Base-by-base conservation (phyloP, 192 early-diverging fungal genomes). In the Diversispora eburnea region DNA sequence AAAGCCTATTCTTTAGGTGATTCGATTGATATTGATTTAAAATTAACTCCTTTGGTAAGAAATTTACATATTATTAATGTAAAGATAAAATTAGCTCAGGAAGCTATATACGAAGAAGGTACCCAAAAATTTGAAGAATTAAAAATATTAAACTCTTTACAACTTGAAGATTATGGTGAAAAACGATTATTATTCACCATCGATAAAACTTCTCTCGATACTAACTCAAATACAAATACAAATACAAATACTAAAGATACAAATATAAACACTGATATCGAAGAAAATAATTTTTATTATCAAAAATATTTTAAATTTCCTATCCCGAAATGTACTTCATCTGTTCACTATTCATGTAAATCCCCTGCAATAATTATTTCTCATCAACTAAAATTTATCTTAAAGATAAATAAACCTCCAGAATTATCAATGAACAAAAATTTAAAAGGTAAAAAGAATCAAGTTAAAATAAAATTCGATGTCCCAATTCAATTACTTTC, bases 1-100 rank as follows among this genome's bases (percentile, higher is more conserved):
- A 66, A 33, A 66, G 67, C 67, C n/a, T 69, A 55, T 20, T 13
- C 51, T 4, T 22, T 69, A 0, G 67, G 67, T 55, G 39, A 55
- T 9, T 20, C 51, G 13, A 55, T 69, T 10, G 10, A n/a, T 6
- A 54, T 69, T 22, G 49, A 69, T 13, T 19, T 69, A 9, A 69
- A 69, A 39, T 39, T 69, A 13, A 55, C 0, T 0, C 67, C 67
- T 20, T 4, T 1, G 3, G 8, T 51, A 13, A 52, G 55, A 69
- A 42, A 56, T 8, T 8, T 56, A 9, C 8, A 42, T 6, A 3
- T 69, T 39, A 3, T 4, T 9, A n/a, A 41, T 7, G 20, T 43
- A 13, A 52, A 55, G 12, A 42, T 56, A 25, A n/a, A 69, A 55
- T 55, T 69, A 0, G 3, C 15, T 19, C 51, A 69, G 55, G 43